Percentiles rank a stretch among this genome's conserved stretches.
Evolutionary conservation across 306 rosid species (phyloP).

Genomic region (Quercus gilva): DNA sequence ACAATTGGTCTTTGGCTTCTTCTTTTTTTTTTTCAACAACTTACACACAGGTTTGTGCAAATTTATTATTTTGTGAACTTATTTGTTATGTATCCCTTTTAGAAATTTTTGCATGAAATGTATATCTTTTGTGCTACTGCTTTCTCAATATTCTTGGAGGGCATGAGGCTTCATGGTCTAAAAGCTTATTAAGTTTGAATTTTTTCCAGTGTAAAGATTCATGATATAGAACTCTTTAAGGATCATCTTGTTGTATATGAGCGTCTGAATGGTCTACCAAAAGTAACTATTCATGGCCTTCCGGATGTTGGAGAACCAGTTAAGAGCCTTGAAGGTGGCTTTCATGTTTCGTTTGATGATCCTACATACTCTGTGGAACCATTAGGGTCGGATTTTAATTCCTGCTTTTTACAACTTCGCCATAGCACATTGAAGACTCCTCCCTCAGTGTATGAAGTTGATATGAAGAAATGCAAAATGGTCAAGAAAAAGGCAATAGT

Average conservation of each 20-base stretch:
- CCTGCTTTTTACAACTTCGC: conserved; percentile 63
- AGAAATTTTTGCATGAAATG: neutral
- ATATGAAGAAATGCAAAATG: conserved; percentile 62
- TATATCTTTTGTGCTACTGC: neutral
- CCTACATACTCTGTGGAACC: conserved; percentile 62
- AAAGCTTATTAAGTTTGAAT: conserved; percentile 27
- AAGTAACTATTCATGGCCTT: conserved; percentile 60
- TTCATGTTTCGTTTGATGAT: conserved; percentile 60
- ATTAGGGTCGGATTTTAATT: conserved; percentile 62
- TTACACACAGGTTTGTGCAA: neutral
- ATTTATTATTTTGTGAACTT: neutral
- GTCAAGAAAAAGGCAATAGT: conserved; percentile 76
- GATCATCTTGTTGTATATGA: conserved; percentile 67
- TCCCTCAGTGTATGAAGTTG: conserved; percentile 73
- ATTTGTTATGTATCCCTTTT: neutral
- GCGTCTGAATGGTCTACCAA: conserved; percentile 82
- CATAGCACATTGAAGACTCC: conserved; percentile 92
- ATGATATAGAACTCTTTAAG: conserved; percentile 66
- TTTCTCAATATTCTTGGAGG: neutral
- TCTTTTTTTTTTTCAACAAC: neutral
- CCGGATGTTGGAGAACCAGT: conserved; percentile 70
- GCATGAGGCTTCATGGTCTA: conserved; percentile 7
- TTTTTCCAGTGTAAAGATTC: conserved; percentile 74
- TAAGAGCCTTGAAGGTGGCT: conserved; percentile 51
- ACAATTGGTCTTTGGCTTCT: no score